Evolutionary conservation across 129 eudicot genomes (phyloP), one percentile per base, ranked within the genome.

Genomic region (Helianthus tuberosus): DNA sequence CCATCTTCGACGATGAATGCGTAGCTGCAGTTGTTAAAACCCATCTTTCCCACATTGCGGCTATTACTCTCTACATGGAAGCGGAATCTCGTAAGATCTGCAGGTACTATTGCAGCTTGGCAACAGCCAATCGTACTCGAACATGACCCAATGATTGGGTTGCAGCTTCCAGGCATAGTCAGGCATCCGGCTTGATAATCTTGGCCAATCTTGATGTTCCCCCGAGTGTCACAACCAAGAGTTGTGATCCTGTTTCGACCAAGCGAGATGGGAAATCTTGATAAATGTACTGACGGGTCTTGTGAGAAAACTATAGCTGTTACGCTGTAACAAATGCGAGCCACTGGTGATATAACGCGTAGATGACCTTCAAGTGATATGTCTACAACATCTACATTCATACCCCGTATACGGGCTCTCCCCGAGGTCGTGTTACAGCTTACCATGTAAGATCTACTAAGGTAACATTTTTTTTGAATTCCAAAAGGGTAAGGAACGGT

Each of bases 181-280:
- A 23, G 7, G 49, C 81, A 69, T 6, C 48, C 53, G 13, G 13
- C 76, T 77, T 47, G 14, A 4, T 1, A 29, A 4, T 16, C 35
- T 8, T 68, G 38, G 8, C 44, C 32, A 1, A 5, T 39, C 35
- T 69, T 69, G 1, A 77, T 47, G 38, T 77, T 61, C 43, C 57
- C 62, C 39, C 62, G 76, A 49, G 54, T 77, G 54, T 62, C 82
- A 53, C 82, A 78, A 16, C 82, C 82, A 11, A 78, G 59, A 2
- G 67, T 12, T 1, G 68, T 78, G 3, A 78, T 38, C 51, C 35
- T 10, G 60, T 78, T 78, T 5, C n/a, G 36, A 15, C 36, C n/a
- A 14, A 29, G 20, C 5, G 73, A 64, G 36, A 78, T 10, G 4
- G 27, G 77, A 41, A 78, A 71, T 29, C 82, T 78, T 29, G 53